Evolutionary conservation across 2,329 filamentous ascomycete species (phyloP), one percentile per base, ranked within the genome.

Genomic region (Sporothrix euskadiensis): DNA sequence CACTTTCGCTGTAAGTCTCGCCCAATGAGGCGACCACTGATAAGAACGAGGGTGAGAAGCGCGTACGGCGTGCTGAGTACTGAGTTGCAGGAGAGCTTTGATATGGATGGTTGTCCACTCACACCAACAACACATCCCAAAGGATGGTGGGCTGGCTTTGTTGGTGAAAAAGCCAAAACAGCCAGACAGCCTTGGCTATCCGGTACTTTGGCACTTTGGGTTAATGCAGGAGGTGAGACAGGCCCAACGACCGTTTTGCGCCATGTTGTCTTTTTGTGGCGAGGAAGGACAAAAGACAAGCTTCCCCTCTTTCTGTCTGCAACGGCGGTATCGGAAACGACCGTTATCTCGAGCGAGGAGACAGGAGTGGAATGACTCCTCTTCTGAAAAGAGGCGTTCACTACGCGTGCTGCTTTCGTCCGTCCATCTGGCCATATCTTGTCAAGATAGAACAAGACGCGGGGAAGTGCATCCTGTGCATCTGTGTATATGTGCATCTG

Each of bases 21-120:
- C 39, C 59, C 59, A 65, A 63, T 65, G n/a, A 44, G 12, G 39
- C 61, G 61, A 47, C n/a, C 59, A 65, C 35, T 66, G 61, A 47
- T 47, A 65, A 65, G 59, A 65, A 47, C 4, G 10, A 8, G 12
- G 47, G 14, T 16, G 47, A 22, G 54, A 57, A 26, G 22, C 12
- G 44, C 22, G 26, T n/a, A 26, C 26, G 26, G 26, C 1, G 26
- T 26, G 2, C 26, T 1, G 26, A 26, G 26, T 26, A 35, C 35
- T 35, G 35, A 35, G 35, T 1, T 5, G 35, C 35, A 35, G 35
- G 10, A 30, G 10, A 56, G 61, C 39, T 16, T 47, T 39, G 12
- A 47, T 39, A 47, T 3, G 8, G n/a, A 44, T 44, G 61, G 35
- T 30, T 35, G 10, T 39, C 61, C 61, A 47, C 61, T 65, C 61